Evolutionary conservation across 2,329 filamentous ascomycete genomes (phyloP).

Genomic region (Epichloe uncinata): DNA sequence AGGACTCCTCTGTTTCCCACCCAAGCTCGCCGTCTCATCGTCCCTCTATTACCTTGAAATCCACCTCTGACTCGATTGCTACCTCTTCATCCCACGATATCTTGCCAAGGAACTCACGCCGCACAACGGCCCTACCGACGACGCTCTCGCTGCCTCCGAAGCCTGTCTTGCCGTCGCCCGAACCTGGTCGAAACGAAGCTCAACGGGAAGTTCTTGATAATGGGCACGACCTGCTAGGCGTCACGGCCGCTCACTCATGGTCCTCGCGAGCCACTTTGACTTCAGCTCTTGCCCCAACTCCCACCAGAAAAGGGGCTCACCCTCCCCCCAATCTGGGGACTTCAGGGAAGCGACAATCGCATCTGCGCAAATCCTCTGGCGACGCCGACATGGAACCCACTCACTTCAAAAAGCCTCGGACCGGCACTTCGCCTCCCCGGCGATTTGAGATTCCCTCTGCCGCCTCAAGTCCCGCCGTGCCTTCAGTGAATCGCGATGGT

Average conservation of each 20-base stretch:
- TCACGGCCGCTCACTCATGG: constrained; percentile 4
- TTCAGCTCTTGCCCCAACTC: not conserved
- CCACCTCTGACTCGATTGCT: constrained; percentile 7
- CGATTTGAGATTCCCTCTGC: constrained; percentile 28
- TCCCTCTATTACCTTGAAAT: not conserved
- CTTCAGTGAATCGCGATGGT: constrained; percentile 18
- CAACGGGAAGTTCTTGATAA: constrained; percentile 3
- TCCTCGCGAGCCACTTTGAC: not conserved
- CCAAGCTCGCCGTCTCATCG: not conserved
- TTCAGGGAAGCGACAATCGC: constrained; percentile 15
- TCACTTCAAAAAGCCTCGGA: constrained; percentile 33
- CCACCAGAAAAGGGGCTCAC: not conserved
- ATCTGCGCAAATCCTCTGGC: constrained; percentile 10
- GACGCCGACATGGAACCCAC: constrained; percentile 19
- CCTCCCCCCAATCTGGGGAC: constrained; percentile 5
- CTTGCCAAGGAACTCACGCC: not conserved
- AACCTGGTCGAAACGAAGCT: constrained; percentile 7
- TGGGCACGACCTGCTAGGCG: constrained; percentile 9
- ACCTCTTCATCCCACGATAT: constrained; percentile 3
- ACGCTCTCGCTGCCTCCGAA: constrained; percentile 2
- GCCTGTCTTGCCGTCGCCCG: constrained; percentile 1
- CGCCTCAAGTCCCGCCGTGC: constrained; percentile 9
- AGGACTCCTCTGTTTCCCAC: constrained; percentile 1
- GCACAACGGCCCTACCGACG: constrained; percentile 1
- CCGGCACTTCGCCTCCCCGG: constrained; percentile 31